A percentile compares a stretch with the other conserved stretches of the same genome.
phyloP scores from a whole-genome alignment of 208 protist genomes.

The Leishmania guyanensis region DNA sequence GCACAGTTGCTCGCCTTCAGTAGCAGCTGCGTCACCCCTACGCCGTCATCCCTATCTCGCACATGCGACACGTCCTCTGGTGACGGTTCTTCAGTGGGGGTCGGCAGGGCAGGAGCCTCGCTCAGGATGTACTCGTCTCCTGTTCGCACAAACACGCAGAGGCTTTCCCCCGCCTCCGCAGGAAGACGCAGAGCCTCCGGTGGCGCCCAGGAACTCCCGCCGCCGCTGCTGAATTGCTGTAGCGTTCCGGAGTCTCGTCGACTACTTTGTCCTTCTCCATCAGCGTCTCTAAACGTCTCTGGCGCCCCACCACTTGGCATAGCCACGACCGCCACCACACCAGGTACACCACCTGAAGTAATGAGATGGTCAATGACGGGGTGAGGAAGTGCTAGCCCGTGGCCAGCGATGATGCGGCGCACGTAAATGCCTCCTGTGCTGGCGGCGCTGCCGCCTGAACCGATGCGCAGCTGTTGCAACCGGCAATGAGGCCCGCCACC shows the following conservation, averaged over 20 bases:
- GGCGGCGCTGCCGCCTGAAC: neutral
- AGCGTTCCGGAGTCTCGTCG: neutral
- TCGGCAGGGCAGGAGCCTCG: neutral
- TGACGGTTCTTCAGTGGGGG: neutral
- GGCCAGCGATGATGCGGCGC: slow-evolving; percentile 66
- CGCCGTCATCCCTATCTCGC: neutral
- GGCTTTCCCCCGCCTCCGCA: slow-evolving; percentile 14
- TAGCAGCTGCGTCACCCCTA: neutral
- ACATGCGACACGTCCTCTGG: neutral
- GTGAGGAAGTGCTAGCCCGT: slow-evolving; percentile 32
- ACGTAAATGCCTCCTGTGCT: slow-evolving; percentile 44
- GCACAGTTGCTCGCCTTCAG: neutral
- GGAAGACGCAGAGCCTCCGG: slow-evolving; percentile 48
- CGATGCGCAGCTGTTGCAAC: slow-evolving; percentile 44
- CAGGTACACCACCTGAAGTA: neutral
- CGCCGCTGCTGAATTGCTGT: neutral
- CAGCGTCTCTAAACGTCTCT: neutral
- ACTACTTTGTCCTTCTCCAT: neutral
- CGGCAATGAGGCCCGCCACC: slow-evolving; percentile 5
- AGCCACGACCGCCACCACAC: neutral
- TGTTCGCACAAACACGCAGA: slow-evolving; percentile 30
- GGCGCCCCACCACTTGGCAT: no score
- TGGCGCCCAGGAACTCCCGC: slow-evolving; percentile 14
- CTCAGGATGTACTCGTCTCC: slow-evolving; percentile 27
- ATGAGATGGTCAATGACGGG: slow-evolving; percentile 22